Conservation (phyloP, 139 green algal species). For the Edaphochlamys debaryana region DNA sequence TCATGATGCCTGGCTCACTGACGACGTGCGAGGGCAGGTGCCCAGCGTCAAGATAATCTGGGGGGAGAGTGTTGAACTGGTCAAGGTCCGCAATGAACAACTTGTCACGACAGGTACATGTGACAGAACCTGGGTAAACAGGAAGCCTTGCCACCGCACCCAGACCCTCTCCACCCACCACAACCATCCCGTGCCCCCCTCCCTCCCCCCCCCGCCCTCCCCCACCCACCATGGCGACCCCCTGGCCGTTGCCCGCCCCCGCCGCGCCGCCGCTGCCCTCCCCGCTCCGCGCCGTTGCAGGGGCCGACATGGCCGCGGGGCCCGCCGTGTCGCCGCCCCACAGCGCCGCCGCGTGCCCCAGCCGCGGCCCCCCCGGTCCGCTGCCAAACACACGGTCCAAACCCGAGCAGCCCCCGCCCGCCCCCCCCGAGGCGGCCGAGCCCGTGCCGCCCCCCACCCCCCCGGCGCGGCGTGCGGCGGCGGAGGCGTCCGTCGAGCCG, state of each 20-base stretch:
- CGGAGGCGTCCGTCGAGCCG: constrained; percentile 58
- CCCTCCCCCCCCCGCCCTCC: constrained; percentile 46
- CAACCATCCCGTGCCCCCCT: background rate
- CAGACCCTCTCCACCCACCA: too few species aligned
- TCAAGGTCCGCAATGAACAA: too few species aligned
- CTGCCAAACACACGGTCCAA: constrained; percentile 28
- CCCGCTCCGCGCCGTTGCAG: background rate
- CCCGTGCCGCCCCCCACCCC: constrained; percentile 26
- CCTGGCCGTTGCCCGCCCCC: constrained; percentile 73
- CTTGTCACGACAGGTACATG: too few species aligned
- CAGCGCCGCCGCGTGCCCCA: constrained; percentile 17
- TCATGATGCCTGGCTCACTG: too few species aligned
- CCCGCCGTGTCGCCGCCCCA: constrained; percentile 20
- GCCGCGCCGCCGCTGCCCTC: background rate
- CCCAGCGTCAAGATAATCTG: too few species aligned
- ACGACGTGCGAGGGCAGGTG: too few species aligned
- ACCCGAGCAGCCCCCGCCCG: background rate
- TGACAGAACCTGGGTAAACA: too few species aligned
- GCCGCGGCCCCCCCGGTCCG: background rate
- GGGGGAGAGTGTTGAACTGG: too few species aligned
- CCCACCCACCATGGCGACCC: constrained; percentile 77
- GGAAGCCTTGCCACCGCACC: too few species aligned
- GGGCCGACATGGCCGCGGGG: background rate
- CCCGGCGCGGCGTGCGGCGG: constrained; percentile 12
- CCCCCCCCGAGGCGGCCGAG: background rate